Evolutionary conservation across 148 eudicot species (phyloP).

Genomic region (Spergularia marina): DNA sequence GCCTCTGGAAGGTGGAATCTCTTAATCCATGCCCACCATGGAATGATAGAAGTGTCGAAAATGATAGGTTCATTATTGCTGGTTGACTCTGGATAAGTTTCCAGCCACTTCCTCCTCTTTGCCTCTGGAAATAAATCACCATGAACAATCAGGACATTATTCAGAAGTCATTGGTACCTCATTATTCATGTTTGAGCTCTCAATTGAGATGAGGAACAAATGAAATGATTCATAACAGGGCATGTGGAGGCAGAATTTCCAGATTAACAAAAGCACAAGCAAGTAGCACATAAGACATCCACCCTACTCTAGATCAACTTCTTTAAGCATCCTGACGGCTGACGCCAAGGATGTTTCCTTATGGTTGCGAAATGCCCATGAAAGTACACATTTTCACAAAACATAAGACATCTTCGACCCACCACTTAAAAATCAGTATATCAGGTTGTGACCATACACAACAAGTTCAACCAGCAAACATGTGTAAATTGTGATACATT

Average conservation of each 20-base stretch:
- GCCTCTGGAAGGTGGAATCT: slow-evolving; percentile 99
- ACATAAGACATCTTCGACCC: no score
- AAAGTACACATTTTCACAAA: no score
- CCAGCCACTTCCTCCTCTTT: slow-evolving; percentile 91
- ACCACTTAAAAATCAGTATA: no score
- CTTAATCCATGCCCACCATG: slow-evolving; percentile 99
- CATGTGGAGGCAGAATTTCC: no score
- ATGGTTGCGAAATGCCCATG: no score
- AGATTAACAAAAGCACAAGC: no score
- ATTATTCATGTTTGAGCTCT: not conserved
- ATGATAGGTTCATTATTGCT: slow-evolving; percentile 67
- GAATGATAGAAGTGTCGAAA: slow-evolving; percentile 92
- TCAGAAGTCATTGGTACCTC: not conserved
- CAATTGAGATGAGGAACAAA: not conserved
- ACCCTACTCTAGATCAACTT: not conserved
- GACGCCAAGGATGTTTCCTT: no score
- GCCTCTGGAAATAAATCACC: slow-evolving; percentile 56
- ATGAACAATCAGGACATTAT: slow-evolving; percentile 4
- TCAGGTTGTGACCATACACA: no score
- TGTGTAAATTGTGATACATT: no score
- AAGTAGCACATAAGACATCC: not conserved
- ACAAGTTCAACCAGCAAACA: no score
- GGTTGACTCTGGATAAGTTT: slow-evolving; percentile 83
- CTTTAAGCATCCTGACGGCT: no score
- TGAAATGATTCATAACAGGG: not conserved